Evolutionary conservation across 176 grass and related monocot genomes (phyloP), one percentile per base, ranked within the genome.

Genomic region (Miscanthus lutarioriparius): DNA sequence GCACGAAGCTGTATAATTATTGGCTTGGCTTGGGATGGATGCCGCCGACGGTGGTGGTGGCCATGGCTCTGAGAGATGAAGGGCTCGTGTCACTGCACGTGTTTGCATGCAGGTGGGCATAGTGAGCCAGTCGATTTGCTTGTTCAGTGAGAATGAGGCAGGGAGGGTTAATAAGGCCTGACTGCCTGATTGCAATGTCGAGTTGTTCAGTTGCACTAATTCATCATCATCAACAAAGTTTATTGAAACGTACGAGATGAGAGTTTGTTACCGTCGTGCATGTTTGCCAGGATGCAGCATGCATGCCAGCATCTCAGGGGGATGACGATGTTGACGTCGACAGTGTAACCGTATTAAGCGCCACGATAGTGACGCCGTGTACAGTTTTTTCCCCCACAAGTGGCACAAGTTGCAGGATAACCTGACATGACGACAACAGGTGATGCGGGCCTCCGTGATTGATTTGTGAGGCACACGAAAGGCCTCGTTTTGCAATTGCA

Each of bases 31-130:
- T 14, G 61, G 16, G 8, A 0, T 14, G 59, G 70, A 67, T 53
- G 30, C 39, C 3, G 63, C 56, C 49, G 73, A 16, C 3, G 82
- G 61, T 66, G 35, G 59, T 40, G 41, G 61, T 40, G 41, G 35
- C 64, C 81, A 87, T 87, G 72, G 90, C 51, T 73, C 16, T 10
- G 23, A n/a, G 48, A 54, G 72, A 51, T 20, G 85, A 27, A 80
- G 68, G 56, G 38, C 30, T 83, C 62, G 12, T 83, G 53, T 33
- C 4, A 74, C 44, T 70, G 58, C 64, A 80, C 47, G 47, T 70
- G 79, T 69, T 14, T 81, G 33, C 48, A 39, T 40, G 65, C 43
- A 1, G 43, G 6, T 72, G 39, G 77, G 69, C 27, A 25, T 64
- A 41, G 84, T 54, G 72, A 75, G 47, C 68, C 76, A 80, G 32